These are phyloP conservation scores for Mucor saturninus DNA, from an alignment of 371 early-diverging fungal genomes.

Conservation along the genomic window DNA sequence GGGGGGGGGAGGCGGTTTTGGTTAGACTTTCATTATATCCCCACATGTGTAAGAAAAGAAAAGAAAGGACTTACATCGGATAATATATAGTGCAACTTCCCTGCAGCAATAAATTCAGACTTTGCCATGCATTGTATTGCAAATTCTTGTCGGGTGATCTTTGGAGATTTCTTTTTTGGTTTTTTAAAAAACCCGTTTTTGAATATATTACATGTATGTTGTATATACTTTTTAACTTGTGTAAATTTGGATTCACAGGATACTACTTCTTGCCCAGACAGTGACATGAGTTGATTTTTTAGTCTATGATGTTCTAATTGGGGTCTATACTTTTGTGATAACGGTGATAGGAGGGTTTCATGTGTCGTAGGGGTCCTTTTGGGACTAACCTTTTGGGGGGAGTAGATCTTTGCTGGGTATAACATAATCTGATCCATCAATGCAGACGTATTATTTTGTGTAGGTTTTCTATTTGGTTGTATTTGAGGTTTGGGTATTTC, in stretches of 20 bases:
- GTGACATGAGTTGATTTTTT: background rate
- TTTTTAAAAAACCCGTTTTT: background rate
- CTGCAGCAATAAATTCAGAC: conserved; percentile 29
- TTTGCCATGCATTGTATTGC: conserved; percentile 15
- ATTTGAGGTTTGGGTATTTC: background rate
- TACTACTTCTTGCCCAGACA: background rate
- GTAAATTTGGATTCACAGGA: background rate
- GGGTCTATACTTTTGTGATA: background rate
- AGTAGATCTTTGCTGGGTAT: background rate
- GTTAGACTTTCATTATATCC: too few relatives aligned
- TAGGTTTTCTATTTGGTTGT: conserved; percentile 1
- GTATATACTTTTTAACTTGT: background rate
- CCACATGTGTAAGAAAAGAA: too few relatives aligned
- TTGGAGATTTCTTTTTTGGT: background rate
- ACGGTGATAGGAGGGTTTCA: background rate
- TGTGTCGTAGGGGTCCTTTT: background rate
- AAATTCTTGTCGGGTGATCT: conserved; percentile 1
- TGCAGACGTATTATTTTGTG: too few relatives aligned
- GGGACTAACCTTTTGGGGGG: background rate
- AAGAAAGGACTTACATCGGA: conserved; percentile 15
- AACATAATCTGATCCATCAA: background rate
- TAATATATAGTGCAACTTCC: conserved; percentile 30
- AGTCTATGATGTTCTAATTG: too few relatives aligned
- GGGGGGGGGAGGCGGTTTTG: too few relatives aligned
- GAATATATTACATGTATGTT: background rate